These are phyloP conservation scores for Brassica balearica DNA, from an alignment of 441 rosid species.

Conservation along the genomic window DNA sequence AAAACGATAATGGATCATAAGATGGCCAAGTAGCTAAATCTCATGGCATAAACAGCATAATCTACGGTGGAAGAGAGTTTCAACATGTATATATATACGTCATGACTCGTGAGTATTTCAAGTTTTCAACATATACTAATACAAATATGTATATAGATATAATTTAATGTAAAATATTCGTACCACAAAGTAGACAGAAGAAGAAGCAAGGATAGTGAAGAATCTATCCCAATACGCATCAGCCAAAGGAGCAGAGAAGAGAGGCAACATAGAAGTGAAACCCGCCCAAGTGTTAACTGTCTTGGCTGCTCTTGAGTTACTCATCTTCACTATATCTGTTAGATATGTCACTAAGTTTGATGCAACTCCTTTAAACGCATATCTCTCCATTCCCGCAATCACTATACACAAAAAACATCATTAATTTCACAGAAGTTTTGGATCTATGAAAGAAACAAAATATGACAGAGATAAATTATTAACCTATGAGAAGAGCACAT, in stretches of 20 bases:
- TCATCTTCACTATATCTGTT: constrained; percentile 80
- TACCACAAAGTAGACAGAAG: constrained; percentile 77
- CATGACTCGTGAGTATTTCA: constrained; percentile 56
- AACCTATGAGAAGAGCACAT: constrained; percentile 88
- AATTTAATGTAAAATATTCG: constrained; percentile 25
- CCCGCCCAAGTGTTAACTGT: constrained; percentile 93
- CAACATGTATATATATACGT: constrained; percentile 37
- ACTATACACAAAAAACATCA: constrained; percentile 52
- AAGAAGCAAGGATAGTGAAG: constrained; percentile 73
- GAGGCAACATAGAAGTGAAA: constrained; percentile 82
- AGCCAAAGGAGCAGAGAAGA: constrained; percentile 81
- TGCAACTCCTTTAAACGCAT: constrained; percentile 95
- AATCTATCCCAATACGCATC: constrained; percentile 83
- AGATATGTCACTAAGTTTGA: constrained; percentile 92
- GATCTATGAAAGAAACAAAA: constrained; percentile 17
- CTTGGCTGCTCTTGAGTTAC: constrained; percentile 89
- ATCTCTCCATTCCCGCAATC: constrained; percentile 92
- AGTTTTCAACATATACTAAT: constrained; percentile 52
- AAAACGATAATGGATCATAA: neutral
- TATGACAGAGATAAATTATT: neutral
- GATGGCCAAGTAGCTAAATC: neutral
- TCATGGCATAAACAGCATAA: neutral
- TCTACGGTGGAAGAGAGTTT: constrained; percentile 9
- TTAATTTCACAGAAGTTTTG: neutral
- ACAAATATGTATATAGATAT: constrained; percentile 68